Conservation (phyloP, 257 asterid species). For the Solanum paucissectum region DNA sequence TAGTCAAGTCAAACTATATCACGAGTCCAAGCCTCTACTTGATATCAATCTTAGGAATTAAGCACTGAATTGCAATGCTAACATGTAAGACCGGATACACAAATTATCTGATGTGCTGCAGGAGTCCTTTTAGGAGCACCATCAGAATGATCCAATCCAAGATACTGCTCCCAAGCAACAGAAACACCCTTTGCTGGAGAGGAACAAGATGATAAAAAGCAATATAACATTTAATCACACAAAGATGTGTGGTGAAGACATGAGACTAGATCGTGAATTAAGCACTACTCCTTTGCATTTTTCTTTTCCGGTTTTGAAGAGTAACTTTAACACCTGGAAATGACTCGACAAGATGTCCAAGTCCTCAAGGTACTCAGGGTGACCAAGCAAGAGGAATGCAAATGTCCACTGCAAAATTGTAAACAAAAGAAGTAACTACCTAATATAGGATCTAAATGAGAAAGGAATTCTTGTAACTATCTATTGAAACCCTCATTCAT, state of each 20-base stretch:
- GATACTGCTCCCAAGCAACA: too few relatives aligned
- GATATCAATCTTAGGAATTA: too few relatives aligned
- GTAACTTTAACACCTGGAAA: constrained; percentile 31
- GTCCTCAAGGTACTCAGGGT: constrained; percentile 44
- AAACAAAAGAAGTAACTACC: neutral
- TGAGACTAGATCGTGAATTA: neutral
- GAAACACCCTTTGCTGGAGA: constrained; percentile 18
- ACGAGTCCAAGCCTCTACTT: too few relatives aligned
- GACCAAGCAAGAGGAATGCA: constrained; percentile 40
- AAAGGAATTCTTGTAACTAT: neutral
- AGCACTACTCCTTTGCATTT: neutral
- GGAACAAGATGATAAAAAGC: neutral
- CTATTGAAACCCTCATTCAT: neutral
- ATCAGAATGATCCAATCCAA: too few relatives aligned
- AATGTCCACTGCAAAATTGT: constrained; percentile 33
- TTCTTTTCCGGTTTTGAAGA: neutral
- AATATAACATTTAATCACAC: neutral
- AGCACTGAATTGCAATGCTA: too few relatives aligned
- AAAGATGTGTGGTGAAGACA: neutral
- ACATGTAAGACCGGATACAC: too few relatives aligned
- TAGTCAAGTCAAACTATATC: too few relatives aligned
- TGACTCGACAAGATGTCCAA: constrained; percentile 34
- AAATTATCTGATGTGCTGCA: too few relatives aligned
- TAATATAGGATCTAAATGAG: neutral
- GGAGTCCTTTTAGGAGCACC: too few relatives aligned